Percentiles rank a stretch among this genome's conserved stretches.
Conservation (phyloP, 768 basidiomycete species). For the Dioszegia crocea region DNA sequence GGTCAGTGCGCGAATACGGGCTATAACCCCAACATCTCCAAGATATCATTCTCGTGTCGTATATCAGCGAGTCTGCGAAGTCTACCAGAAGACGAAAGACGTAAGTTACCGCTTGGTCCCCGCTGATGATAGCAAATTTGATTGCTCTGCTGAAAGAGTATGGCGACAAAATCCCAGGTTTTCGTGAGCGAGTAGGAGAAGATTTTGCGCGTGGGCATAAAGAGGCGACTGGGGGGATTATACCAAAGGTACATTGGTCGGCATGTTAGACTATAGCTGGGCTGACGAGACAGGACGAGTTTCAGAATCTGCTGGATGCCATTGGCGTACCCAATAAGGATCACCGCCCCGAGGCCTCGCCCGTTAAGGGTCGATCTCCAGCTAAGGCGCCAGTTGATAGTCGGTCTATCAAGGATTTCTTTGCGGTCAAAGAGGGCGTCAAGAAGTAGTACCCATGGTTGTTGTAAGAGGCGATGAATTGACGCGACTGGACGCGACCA, state of each 20-base stretch:
- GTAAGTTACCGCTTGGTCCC: slow-evolving; percentile 13
- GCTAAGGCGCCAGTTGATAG: not conserved
- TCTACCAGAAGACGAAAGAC: slow-evolving; percentile 42
- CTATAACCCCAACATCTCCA: slow-evolving; percentile 50
- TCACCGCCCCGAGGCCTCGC: not conserved
- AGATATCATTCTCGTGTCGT: slow-evolving; percentile 53
- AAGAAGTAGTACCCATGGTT: not conserved
- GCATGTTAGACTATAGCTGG: too few relatives aligned
- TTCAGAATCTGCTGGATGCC: slow-evolving; percentile 4
- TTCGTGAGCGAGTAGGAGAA: slow-evolving; percentile 52
- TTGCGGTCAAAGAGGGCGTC: not conserved
- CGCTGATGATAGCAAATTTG: slow-evolving; percentile 46
- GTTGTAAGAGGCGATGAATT: not conserved
- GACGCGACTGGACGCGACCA: not conserved
- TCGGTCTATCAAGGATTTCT: slow-evolving; percentile 6
- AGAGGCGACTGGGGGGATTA: slow-evolving; percentile 57
- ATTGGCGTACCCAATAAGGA: slow-evolving; percentile 11
- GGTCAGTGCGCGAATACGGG: slow-evolving; percentile 52
- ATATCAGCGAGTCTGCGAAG: slow-evolving; percentile 50
- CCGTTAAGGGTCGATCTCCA: not conserved
- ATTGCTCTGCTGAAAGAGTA: slow-evolving; percentile 52
- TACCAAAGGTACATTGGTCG: slow-evolving; percentile 48
- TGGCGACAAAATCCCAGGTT: slow-evolving; percentile 46
- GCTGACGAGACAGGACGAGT: not conserved
- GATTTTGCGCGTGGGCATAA: slow-evolving; percentile 56